Base-by-base conservation (phyloP, 2,329 filamentous ascomycete species). In the Hypomyces rosellus region DNA sequence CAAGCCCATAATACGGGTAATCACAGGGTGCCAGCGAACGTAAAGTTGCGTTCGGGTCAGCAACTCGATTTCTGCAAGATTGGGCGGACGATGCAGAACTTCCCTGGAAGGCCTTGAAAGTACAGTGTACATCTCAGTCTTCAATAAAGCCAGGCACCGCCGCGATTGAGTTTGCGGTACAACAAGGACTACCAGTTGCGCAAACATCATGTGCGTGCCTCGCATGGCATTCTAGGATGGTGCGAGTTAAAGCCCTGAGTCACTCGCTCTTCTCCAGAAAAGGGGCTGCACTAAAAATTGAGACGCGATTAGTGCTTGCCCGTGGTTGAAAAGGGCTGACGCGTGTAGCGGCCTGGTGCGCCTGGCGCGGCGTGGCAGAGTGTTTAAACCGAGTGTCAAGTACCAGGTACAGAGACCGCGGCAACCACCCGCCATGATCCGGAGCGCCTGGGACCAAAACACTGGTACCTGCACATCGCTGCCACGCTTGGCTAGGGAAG, bases 381-480 rank as follows among this genome's bases (percentile, higher is more conserved):
- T 3, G 25, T 2, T 20, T 20, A 5, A 42, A 18, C 42, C 25
- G 37, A 18, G 36, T 25, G 36, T 30, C 37, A 30, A 39, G 36
- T 25, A 40, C 37, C 37, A 30, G 38, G 37, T 36, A 15, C 43
- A 43, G 46, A 30, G 7, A 30, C 48, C 20, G 48, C 38, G 46
- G 50, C 50, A 50, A 43, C 30, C 34, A 45, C 34, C 25, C 30
- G 52, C 48, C 38, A 45, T 41, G 45, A 40, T 44, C 51, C 45
- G 51, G 49, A 47, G 40, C 37, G 20, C 22, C 43, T 48, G 45
- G 45, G 44, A 43, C 20, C 11, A 16, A 34, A 37, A 30, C 34
- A 33, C 13, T 38, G 46, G 45, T 46, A 43, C 42, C 45, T 52
- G 49, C 47, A 15, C 48, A 53, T 53, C 51, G 38, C 40, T 46